Base-by-base conservation (phyloP, 805 yeast species). In the Clavispora vitiphila region DNA sequence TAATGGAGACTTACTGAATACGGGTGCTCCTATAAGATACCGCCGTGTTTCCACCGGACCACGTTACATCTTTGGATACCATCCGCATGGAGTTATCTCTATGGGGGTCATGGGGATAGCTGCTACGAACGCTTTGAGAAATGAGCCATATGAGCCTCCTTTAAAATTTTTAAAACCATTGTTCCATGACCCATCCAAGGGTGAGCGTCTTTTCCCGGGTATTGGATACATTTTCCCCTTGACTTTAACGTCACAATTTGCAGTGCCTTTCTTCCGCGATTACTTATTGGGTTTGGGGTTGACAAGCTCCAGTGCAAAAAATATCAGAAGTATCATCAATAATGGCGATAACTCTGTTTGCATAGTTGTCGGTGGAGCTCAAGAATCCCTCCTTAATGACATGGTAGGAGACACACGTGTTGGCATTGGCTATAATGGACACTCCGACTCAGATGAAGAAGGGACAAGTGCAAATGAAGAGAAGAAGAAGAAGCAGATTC, bases 31-130 rank as follows among this genome's bases (percentile, higher is more conserved):
- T 38, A 12, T 21, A 14, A 53, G 49, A 32, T 50, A 40, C 38
- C 60, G 60, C 38, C 53, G 55, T 34, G 62, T 69, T 1, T 55
- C 72, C 37, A 64, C 78, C 3, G 91, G 88, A 0, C 90, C 87
- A 2, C 67, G 83, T 27, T 91, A 93, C 61, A 78, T 91, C 2
- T 91, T 91, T 63, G 95, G 96, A 0, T 83, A 87, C 56, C 97
- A 90, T 61, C 99, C 99, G 0, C 99, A 93, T 61, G 99, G 99
- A 0, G 90, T 91, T 12, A 89, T 90, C 10, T 86, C 96, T 1
- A 74, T 90, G 76, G 96, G 97, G 2, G 90, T 83, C 1, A 81
- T 90, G 59, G 96, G 96, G 1, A 81, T 83, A 0, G 68, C 90
- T 47, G 88, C 83, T 0, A 86, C 95, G 4, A 70, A 70, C 49